phyloP scores from a whole-genome alignment of 441 rosid species.

The Rhodomyrtus psidioides region DNA sequence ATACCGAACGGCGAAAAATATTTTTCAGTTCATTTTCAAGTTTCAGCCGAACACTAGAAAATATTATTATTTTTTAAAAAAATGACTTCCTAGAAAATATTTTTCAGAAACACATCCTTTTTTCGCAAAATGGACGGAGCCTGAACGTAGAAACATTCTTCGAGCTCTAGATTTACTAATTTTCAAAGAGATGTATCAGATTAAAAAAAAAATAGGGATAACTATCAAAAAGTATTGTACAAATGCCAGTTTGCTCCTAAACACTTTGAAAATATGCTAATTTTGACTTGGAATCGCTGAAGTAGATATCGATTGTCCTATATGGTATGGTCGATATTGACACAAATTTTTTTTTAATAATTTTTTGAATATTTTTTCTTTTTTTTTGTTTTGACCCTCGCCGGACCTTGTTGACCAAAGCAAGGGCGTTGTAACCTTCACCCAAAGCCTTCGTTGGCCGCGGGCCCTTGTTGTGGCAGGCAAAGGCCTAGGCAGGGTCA shows the following conservation, averaged over 20 bases:
- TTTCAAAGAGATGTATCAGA: not conserved
- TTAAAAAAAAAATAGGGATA: not conserved
- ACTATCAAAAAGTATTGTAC: no score
- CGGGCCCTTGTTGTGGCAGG: accelerated
- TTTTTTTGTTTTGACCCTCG: not conserved
- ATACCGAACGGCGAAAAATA: no score
- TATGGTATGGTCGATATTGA: accelerated
- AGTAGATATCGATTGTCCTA: accelerated
- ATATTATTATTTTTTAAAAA: no score
- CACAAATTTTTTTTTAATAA: accelerated
- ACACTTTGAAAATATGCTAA: no score
- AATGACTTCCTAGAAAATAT: no score
- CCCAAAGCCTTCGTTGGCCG: accelerated
- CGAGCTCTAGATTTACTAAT: not conserved
- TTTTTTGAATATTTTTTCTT: no score
- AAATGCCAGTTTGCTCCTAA: not conserved
- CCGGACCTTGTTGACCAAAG: accelerated
- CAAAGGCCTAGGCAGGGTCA: accelerated
- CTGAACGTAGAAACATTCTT: no score
- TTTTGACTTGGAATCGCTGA: accelerated
- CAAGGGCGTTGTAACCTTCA: accelerated
- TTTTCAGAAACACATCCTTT: no score
- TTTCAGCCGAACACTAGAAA: no score
- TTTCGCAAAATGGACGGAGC: no score
- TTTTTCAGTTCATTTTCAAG: no score